Evolutionary conservation across 2,329 filamentous ascomycete genomes (phyloP), one percentile per base, ranked within the genome.

Genomic region (Colletotrichum musae): DNA sequence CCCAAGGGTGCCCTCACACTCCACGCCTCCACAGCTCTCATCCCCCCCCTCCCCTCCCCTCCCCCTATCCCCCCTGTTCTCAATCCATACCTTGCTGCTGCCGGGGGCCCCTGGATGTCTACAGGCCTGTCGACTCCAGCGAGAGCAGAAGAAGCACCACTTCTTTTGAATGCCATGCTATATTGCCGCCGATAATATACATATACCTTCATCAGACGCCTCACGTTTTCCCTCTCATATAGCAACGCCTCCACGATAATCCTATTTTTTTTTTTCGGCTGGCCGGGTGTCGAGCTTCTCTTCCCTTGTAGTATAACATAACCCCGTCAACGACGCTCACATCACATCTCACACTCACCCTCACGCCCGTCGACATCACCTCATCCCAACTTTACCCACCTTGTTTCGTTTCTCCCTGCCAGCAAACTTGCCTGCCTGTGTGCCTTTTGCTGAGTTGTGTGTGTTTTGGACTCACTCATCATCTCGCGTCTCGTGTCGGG

Each of bases 121-220:
- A 18, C 43, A 52, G 50, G 54, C 41, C 54, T 69, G 51, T 45
- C 62, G 43, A 43, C 62, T 69, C 50, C 41, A 65, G 61, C 61
- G 21, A 69, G 48, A 59, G 61, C 16, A 36, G n/a, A 26, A 72
- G 57, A 58, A 56, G 66, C 52, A 68, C 70, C 70, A 73, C 71
- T 64, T 64, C 64, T 58, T 63, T 66, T 51, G 45, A 32, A 60
- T 65, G 41, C 41, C 16, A 43, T 43, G 56, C 61, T 71, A 71
- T 75, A 73, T 70, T 68, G 71, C 67, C 70, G 47, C 71, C 63
- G 67, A 72, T 73, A 73, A 71, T 73, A 74, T 70, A 71, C 72
- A 74, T 70, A 72, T 71, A 70, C 72, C 69, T 71, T 73, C 73
- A 72, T 72, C 68, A 72, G 63, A 68, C 58, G 64, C 68, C 64